A percentile compares a stretch with the other conserved stretches of the same genome.
phyloP scores from a whole-genome alignment of 2,329 filamentous ascomycete species.

The Penicillium decumbens region DNA sequence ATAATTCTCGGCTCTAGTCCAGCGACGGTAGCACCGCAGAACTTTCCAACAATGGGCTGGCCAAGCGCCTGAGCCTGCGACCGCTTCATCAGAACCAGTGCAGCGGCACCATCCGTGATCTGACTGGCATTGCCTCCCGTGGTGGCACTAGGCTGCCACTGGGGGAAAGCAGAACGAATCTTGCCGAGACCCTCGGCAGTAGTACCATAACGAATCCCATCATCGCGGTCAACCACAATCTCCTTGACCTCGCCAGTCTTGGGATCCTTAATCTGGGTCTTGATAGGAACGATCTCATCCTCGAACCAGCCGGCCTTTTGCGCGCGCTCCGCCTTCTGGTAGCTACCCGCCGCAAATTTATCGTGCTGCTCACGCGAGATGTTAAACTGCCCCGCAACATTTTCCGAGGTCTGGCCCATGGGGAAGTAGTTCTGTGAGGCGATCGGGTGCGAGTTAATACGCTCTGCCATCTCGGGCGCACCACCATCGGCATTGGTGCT shows the following conservation, averaged over 20 bases:
- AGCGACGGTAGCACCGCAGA: slow-evolving; percentile 72
- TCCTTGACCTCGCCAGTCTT: slow-evolving; percentile 78
- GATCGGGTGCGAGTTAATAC: slow-evolving; percentile 68
- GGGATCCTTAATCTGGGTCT: slow-evolving; percentile 76
- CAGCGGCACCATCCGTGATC: slow-evolving; percentile 86
- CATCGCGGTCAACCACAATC: slow-evolving; percentile 73
- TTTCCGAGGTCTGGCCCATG: slow-evolving; percentile 88
- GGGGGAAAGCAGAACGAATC: slow-evolving; percentile 80
- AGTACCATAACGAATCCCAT: slow-evolving; percentile 76
- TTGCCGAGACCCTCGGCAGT: slow-evolving; percentile 77
- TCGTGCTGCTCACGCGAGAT: slow-evolving; percentile 70
- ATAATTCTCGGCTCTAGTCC: slow-evolving; percentile 86
- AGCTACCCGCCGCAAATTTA: slow-evolving; percentile 76
- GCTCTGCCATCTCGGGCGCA: slow-evolving; percentile 77
- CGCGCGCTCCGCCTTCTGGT: slow-evolving; percentile 76
- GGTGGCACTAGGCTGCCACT: slow-evolving; percentile 69
- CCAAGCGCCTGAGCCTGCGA: slow-evolving; percentile 77
- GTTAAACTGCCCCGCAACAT: slow-evolving; percentile 76
- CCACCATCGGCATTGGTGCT: slow-evolving; percentile 75
- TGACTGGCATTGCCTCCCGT: slow-evolving; percentile 91
- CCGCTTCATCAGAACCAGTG: slow-evolving; percentile 87
- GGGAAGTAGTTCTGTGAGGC: slow-evolving; percentile 87
- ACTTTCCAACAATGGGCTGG: slow-evolving; percentile 83
- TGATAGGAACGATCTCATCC: slow-evolving; percentile 79
- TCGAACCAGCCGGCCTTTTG: slow-evolving; percentile 80